Percentiles rank a stretch among this genome's conserved stretches.
phyloP scores from a whole-genome alignment of 345 rosid genomes.

The Populus ilicifolia region DNA sequence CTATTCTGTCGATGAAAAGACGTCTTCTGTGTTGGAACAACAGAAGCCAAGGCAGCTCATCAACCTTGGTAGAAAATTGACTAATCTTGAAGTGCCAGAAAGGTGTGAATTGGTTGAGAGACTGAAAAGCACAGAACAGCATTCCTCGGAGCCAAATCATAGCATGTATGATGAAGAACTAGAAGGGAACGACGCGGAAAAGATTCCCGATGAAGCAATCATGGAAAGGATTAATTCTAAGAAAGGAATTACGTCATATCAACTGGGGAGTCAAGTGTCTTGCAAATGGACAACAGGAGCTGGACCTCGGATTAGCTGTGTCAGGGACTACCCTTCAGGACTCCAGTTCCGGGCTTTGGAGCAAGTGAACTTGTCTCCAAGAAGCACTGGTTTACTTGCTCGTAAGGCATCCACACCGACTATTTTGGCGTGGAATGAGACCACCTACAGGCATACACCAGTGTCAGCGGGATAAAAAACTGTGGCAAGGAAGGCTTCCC shows the following conservation, averaged over 20 bases:
- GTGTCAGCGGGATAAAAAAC: constrained; percentile 1
- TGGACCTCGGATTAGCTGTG: constrained; percentile 93
- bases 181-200: constrained; percentile 33
- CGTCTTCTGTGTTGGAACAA: constrained; percentile 14
- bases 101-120: constrained; percentile 24
- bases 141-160: constrained; percentile 10
- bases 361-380: constrained; percentile 80
- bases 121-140: constrained; percentile 25
- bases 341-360: constrained; percentile 85
- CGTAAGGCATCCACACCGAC: constrained; percentile 5
- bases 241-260: constrained; percentile 56
- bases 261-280: constrained; percentile 75
- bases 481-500: constrained; percentile 15
- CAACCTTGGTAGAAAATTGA: constrained; percentile 29
- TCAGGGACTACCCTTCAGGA: constrained; percentile 75
- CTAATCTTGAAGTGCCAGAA: constrained; percentile 47
- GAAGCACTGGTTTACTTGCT: constrained; percentile 25
- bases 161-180: constrained; percentile 18
- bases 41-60: constrained; percentile 18
- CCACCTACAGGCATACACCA: not conserved
- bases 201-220: constrained; percentile 45
- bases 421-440: constrained; percentile 5
- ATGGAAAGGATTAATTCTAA: constrained; percentile 60
- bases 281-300: constrained; percentile 96
- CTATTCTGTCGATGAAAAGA: constrained; percentile 30